phyloP scores from a whole-genome alignment of 768 basidiomycete species.

The Mycena rosella region DNA sequence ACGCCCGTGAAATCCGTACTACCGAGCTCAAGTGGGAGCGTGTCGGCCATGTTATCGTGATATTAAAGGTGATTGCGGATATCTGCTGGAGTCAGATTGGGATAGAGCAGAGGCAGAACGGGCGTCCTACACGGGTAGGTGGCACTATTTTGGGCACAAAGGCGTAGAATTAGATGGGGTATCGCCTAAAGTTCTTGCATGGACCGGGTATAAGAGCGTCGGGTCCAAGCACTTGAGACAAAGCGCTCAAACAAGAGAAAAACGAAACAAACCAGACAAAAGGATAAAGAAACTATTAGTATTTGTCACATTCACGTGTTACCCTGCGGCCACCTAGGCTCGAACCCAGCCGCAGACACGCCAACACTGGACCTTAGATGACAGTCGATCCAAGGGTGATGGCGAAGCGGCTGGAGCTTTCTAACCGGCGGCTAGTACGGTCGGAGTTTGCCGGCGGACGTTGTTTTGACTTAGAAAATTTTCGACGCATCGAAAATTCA shows the following conservation, averaged over 20 bases:
- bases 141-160: conserved; percentile 4
- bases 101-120: background rate
- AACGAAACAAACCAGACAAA: background rate
- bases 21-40: background rate
- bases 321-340: too few relatives aligned
- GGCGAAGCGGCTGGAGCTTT: too few relatives aligned
- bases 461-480: too few relatives aligned
- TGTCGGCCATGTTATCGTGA: conserved; percentile 12
- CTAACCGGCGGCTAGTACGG: too few relatives aligned
- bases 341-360: too few relatives aligned
- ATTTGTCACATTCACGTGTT: background rate
- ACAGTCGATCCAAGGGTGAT: too few relatives aligned
- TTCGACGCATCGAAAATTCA: too few relatives aligned
- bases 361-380: too few relatives aligned
- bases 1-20: background rate
- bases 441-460: too few relatives aligned
- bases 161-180: background rate
- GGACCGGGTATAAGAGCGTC: background rate
- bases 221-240: background rate
- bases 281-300: background rate
- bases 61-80: background rate
- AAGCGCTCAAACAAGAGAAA: too few relatives aligned
- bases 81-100: background rate
- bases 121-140: conserved; percentile 13
- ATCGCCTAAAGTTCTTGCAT: background rate